Percentiles rank a stretch among this genome's conserved stretches.
phyloP scores from a whole-genome alignment of 2,329 filamentous ascomycete genomes.

The Ramularia collo-cygni region DNA sequence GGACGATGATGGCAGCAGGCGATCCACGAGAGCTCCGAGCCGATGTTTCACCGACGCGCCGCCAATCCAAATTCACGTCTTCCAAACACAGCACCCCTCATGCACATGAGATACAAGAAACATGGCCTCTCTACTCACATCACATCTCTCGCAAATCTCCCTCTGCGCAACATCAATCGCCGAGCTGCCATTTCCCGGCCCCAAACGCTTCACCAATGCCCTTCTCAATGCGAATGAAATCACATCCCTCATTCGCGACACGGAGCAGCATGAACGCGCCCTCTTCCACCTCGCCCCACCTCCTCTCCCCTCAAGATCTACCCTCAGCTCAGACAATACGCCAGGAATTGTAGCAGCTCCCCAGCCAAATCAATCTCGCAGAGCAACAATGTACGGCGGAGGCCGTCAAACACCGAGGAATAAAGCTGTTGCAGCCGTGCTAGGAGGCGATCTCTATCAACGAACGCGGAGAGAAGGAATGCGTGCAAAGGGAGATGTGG shows the following conservation, averaged over 20 bases:
- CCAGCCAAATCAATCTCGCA: conserved; percentile 27
- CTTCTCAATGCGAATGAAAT: conserved; percentile 78
- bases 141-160: conserved; percentile 46
- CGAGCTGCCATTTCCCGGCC: conserved; percentile 61
- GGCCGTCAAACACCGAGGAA: conserved; percentile 54
- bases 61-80: too few species aligned
- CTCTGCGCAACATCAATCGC: conserved; percentile 43
- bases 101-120: background rate
- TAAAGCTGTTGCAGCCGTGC: conserved; percentile 81
- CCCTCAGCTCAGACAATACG: conserved; percentile 36
- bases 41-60: too few species aligned
- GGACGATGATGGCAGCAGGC: conserved; percentile 3
- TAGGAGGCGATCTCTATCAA: conserved; percentile 80
- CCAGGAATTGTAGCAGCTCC: conserved; percentile 7
- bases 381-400: conserved; percentile 42
- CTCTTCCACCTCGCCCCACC: conserved; percentile 85
- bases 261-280: conserved; percentile 86
- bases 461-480: conserved; percentile 59
- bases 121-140: conserved; percentile 37
- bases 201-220: conserved; percentile 94
- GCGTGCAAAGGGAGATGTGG: conserved; percentile 59
- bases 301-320: conserved; percentile 39
- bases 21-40: too few species aligned
- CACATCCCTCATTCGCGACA: conserved; percentile 88
- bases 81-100: background rate